Conservation (phyloP, 1,284 basidiomycete species). For the Stereum hirsutum region DNA sequence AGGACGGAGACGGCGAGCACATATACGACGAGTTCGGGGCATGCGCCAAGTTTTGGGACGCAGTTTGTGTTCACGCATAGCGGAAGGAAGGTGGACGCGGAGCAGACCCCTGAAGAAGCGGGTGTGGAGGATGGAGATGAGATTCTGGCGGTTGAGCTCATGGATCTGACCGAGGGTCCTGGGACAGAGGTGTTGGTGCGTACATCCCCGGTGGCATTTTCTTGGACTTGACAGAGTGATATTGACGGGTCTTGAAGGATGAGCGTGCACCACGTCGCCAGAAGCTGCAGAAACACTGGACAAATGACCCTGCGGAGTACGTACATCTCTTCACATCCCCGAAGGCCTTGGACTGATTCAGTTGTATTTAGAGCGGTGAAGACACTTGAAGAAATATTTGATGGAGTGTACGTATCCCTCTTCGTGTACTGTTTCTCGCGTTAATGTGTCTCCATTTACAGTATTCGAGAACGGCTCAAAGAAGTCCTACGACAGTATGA, state of each 20-base stretch:
- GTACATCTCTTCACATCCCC: constrained; percentile 17
- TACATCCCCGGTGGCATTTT: constrained; percentile 7
- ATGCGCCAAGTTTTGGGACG: constrained; percentile 30
- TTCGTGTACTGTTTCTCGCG: constrained; percentile 2
- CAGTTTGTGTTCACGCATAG: constrained; percentile 78
- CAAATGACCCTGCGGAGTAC: constrained; percentile 61
- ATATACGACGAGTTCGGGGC: constrained; percentile 18
- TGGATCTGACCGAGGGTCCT: constrained; percentile 70
- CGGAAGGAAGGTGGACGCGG: constrained; percentile 62
- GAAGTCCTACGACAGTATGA: constrained; percentile 78
- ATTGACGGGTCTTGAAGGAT: constrained; percentile 32
- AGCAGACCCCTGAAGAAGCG: constrained; percentile 75
- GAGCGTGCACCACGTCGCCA: constrained; percentile 54
- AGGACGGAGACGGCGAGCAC: constrained; percentile 34
- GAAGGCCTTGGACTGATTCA: constrained; percentile 1
- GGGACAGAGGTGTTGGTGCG: constrained; percentile 54
- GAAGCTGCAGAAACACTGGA: constrained; percentile 70
- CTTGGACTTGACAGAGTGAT: neutral
- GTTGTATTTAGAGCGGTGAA: constrained; percentile 47
- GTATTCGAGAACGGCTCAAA: constrained; percentile 74
- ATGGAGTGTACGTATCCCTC: constrained; percentile 52
- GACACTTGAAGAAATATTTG: constrained; percentile 72
- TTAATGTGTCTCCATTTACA: constrained; percentile 19
- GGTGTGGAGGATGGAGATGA: constrained; percentile 80
- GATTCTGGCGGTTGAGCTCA: constrained; percentile 76